Evolutionary conservation across 192 early-diverging fungal genomes (phyloP).

Genomic region (Entomortierella parvispora): DNA sequence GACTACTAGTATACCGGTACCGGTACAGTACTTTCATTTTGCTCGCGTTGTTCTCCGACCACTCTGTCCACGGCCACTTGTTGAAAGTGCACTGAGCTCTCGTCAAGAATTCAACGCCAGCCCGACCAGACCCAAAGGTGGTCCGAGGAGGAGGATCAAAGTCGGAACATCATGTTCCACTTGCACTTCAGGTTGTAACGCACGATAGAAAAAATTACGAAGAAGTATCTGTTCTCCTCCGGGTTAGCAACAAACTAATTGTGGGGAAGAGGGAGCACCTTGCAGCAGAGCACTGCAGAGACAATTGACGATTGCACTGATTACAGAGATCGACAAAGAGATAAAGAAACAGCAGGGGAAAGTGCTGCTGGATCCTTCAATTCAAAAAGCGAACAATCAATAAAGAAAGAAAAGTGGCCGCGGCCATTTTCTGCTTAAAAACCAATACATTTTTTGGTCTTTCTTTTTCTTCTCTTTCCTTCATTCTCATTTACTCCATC

Average conservation of each 20-base stretch:
- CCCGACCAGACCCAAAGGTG: not conserved
- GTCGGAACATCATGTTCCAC: not conserved
- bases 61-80: not conserved
- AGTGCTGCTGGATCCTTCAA: too few relatives aligned
- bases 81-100: not conserved
- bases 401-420: not conserved
- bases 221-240: too few relatives aligned
- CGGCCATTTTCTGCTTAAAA: not conserved
- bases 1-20: too few relatives aligned
- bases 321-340: too few relatives aligned
- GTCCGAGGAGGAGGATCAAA: not conserved
- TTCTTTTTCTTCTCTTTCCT: constrained; percentile 1
- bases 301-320: too few relatives aligned
- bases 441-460: not conserved
- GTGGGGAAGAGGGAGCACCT: too few relatives aligned
- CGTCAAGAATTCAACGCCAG: constrained; percentile 6
- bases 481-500: not conserved
- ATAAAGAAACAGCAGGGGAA: too few relatives aligned
- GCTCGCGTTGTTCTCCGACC: not conserved
- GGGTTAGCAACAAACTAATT: too few relatives aligned
- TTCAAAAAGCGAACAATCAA: not conserved
- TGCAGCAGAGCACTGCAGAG: too few relatives aligned
- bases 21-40: too few relatives aligned
- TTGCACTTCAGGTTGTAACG: constrained; percentile 1
- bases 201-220: not conserved